Conservation (phyloP, 2,329 filamentous ascomycete species). For the Dactylonectria macrodidyma region DNA sequence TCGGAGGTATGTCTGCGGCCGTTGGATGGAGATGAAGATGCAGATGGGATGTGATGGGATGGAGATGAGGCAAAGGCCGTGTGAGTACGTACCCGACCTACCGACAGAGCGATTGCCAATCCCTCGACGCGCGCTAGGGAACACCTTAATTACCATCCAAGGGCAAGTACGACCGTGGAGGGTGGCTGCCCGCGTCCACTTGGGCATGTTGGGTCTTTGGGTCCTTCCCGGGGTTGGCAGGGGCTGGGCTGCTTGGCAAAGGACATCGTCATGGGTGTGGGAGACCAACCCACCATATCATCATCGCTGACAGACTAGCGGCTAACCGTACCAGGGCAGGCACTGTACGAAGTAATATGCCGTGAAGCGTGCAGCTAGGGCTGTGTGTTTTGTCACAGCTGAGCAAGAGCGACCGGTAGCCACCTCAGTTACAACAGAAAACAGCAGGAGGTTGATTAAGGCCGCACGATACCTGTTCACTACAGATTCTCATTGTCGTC, state of each 20-base stretch:
- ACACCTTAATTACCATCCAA: slow-evolving; percentile 25
- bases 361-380: no score
- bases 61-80: slow-evolving; percentile 1
- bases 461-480: no score
- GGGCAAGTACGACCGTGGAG: slow-evolving; percentile 5
- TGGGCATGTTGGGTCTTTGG: slow-evolving; percentile 14
- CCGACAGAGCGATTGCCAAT: slow-evolving; percentile 14
- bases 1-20: neutral
- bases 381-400: no score
- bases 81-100: no score
- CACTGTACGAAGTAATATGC: no score
- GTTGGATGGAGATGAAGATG: slow-evolving; percentile 13
- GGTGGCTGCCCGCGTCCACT: slow-evolving; percentile 10
- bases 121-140: slow-evolving; percentile 19
- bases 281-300: neutral
- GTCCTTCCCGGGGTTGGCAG: slow-evolving; percentile 13
- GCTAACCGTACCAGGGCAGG: no score
- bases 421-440: no score
- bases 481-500: neutral
- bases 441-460: neutral
- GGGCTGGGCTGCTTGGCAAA: neutral
- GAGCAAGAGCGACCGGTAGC: no score
- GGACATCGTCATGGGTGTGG: neutral
- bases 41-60: slow-evolving; percentile 3
- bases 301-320: no score